A percentile compares a stretch with the other conserved stretches of the same genome.
phyloP scores from a whole-genome alignment of 169 alveolate genomes.

The Babesia ovata region DNA sequence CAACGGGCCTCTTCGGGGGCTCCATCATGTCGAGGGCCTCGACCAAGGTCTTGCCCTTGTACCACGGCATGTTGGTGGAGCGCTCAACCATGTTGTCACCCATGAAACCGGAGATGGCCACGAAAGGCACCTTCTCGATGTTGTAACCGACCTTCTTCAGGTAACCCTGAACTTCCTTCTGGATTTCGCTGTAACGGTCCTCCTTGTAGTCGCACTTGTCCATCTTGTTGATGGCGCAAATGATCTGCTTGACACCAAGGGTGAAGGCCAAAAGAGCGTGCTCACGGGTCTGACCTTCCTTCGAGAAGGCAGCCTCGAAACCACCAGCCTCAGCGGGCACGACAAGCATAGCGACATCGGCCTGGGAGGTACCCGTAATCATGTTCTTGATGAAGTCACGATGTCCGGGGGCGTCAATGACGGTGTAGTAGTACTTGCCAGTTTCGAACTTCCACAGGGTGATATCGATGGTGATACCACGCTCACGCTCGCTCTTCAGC shows the following conservation, averaged over 20 bases:
- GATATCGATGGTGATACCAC: slow-evolving; percentile 98
- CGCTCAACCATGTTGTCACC: slow-evolving; percentile 97
- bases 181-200: slow-evolving; percentile 95
- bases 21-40: slow-evolving; percentile 95
- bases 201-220: slow-evolving; percentile 95
- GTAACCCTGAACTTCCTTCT: slow-evolving; percentile 92
- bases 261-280: slow-evolving; percentile 98
- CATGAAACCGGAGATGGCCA: slow-evolving; percentile 97
- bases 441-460: slow-evolving; percentile 98
- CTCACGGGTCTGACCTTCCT: slow-evolving; percentile 97
- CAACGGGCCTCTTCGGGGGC: slow-evolving; percentile 96
- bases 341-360: slow-evolving; percentile 97
- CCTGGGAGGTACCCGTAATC: slow-evolving; percentile 99
- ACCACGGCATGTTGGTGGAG: slow-evolving; percentile 97
- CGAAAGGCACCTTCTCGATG: slow-evolving; percentile 95
- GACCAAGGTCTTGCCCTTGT: slow-evolving; percentile 94
- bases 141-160: slow-evolving; percentile 96
- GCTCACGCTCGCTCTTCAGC: slow-evolving; percentile 97
- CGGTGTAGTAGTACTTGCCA: slow-evolving; percentile 94
- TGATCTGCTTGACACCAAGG: slow-evolving; percentile 98
- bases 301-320: slow-evolving; percentile 95
- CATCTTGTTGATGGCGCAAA: slow-evolving; percentile 98
- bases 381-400: slow-evolving; percentile 98
- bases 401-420: slow-evolving; percentile 99
- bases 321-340: slow-evolving; percentile 98